Conservation (phyloP, 1,139 yeast species). For the Geotrichum histeridarum region DNA sequence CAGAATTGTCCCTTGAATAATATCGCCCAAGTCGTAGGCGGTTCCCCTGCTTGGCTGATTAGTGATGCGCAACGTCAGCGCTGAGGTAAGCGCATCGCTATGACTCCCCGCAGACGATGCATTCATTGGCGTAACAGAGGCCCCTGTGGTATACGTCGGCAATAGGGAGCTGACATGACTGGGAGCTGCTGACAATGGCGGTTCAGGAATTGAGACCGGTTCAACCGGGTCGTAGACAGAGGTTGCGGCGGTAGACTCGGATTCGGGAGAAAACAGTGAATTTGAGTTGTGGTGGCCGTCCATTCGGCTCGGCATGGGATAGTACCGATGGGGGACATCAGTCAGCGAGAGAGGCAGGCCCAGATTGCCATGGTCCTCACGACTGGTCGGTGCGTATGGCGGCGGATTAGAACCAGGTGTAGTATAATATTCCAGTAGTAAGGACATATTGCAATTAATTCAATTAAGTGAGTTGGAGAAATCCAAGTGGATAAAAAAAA, state of each 20-base stretch:
- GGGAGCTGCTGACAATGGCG: neutral
- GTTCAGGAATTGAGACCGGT: neutral
- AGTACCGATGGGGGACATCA: constrained; percentile 8
- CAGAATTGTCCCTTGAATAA: constrained; percentile 14
- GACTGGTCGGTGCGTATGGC: constrained; percentile 7
- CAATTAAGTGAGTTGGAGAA: neutral
- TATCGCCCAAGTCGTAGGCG: constrained; percentile 11
- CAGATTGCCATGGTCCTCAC: neutral
- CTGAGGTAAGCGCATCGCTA: constrained; percentile 9
- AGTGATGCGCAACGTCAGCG: constrained; percentile 6
- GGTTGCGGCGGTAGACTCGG: constrained; percentile 6
- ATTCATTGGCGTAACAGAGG: neutral
- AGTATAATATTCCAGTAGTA: constrained; percentile 9
- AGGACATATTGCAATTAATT: neutral
- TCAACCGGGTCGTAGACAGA: neutral
- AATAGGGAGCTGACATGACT: neutral
- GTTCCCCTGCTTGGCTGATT: neutral
- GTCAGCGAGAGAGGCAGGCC: constrained; percentile 4
- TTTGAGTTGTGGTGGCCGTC: neutral
- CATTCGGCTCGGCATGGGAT: constrained; percentile 15
- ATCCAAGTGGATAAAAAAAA: neutral
- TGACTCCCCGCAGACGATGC: neutral
- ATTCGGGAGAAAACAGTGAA: constrained; percentile 11
- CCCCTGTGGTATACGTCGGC: constrained; percentile 16
- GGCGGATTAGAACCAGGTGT: constrained; percentile 11